Percentiles rank a stretch among this genome's conserved stretches.
Evolutionary conservation across 768 basidiomycete species (phyloP).

Genomic region (Wakefieldia striispora): DNA sequence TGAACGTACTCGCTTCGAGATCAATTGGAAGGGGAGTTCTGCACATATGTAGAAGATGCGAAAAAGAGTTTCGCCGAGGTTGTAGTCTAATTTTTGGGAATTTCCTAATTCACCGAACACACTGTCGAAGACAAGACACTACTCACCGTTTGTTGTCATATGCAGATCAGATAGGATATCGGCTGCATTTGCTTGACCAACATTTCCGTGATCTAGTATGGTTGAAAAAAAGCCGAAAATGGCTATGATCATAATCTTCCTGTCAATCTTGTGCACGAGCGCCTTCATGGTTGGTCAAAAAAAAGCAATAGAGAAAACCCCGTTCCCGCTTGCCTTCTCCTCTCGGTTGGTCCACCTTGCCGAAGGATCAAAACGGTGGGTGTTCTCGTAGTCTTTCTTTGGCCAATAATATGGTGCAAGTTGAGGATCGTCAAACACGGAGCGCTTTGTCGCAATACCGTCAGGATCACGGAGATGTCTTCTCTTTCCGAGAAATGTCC

Average conservation of each 20-base stretch:
- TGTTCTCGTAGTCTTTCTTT: constrained; percentile 50
- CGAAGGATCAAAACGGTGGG: constrained; percentile 53
- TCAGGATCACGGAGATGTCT: constrained; percentile 26
- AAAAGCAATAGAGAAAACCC: too few relatives aligned
- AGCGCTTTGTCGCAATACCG: constrained; percentile 45
- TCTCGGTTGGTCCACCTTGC: constrained; percentile 61
- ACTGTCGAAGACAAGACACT: background rate
- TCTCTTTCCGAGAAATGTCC: background rate
- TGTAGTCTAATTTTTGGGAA: constrained; percentile 41
- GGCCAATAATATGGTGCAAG: constrained; percentile 47
- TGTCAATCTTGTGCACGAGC: constrained; percentile 55
- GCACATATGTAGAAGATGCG: constrained; percentile 50
- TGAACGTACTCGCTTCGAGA: constrained; percentile 51
- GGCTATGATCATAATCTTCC: constrained; percentile 58
- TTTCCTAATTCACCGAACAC: background rate
- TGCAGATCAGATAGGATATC: constrained; percentile 55
- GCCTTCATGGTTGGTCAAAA: constrained; percentile 28
- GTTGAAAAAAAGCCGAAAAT: constrained; percentile 56
- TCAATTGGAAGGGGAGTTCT: constrained; percentile 60
- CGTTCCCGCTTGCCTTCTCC: constrained; percentile 38
- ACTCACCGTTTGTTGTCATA: constrained; percentile 45
- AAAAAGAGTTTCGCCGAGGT: constrained; percentile 55
- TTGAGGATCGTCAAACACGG: constrained; percentile 50
- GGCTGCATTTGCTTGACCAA: constrained; percentile 57
- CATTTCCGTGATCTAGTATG: constrained; percentile 52